Evolutionary conservation across 1,139 yeast genomes (phyloP).

Genomic region (Tardiomyces digboiensis): DNA sequence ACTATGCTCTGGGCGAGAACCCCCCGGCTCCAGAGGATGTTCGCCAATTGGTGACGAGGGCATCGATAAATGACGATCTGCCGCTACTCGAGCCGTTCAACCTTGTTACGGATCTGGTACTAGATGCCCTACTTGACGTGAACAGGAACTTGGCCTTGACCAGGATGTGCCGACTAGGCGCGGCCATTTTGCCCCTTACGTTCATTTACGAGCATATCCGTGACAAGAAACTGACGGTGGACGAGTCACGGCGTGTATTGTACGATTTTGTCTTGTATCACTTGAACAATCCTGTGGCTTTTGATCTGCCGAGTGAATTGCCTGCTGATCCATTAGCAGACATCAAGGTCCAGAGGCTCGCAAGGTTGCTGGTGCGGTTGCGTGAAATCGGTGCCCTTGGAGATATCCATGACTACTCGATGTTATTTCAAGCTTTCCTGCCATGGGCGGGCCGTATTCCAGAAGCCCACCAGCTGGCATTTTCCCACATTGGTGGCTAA

Average conservation of each 20-base stretch:
- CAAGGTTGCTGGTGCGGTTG: conserved; percentile 15
- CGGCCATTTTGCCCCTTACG: too few species aligned
- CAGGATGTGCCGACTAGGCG: too few species aligned
- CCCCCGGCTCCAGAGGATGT: not conserved
- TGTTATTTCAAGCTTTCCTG: conserved; percentile 17
- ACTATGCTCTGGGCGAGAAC: not conserved
- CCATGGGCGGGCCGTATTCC: conserved; percentile 17
- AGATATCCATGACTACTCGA: conserved; percentile 17
- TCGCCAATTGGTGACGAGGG: not conserved
- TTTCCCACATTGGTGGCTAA: not conserved
- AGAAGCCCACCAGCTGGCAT: conserved; percentile 11
- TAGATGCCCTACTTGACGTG: not conserved
- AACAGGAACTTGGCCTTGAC: too few species aligned
- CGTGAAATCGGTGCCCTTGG: conserved; percentile 8
- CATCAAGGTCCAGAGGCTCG: conserved; percentile 10
- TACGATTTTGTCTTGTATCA: conserved; percentile 13
- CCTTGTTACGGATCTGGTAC: not conserved
- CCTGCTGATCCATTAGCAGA: too few species aligned
- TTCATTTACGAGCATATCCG: not conserved
- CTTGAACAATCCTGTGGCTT: conserved; percentile 6
- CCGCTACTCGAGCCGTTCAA: not conserved
- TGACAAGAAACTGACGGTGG: conserved; percentile 4
- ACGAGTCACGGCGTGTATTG: conserved; percentile 10
- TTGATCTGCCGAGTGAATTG: conserved; percentile 1
- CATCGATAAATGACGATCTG: not conserved